Base-by-base conservation (phyloP, 2,329 filamentous ascomycete genomes). In the Pestalotiopsis sp. region DNA sequence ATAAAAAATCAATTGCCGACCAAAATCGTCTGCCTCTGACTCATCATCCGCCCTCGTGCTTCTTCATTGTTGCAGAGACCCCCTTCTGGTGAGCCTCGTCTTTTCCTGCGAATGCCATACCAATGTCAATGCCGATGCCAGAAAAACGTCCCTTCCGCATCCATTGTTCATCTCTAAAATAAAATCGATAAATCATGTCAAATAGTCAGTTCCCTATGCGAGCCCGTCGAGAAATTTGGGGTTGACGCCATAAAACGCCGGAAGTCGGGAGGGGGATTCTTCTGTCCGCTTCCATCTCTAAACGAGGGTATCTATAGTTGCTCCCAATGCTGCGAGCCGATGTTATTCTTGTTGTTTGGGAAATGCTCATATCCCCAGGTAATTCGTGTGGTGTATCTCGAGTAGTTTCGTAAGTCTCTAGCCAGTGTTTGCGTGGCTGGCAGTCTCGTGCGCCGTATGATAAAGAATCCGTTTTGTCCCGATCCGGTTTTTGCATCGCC, bases 241-340 rank as follows among this genome's bases (percentile, higher is more conserved):
- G 22, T 40, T 22, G 52, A 59, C 64, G 52, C 64, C 64, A 44
- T 59, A 30, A 66, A 52, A 66, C 64, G 64, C 64, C 64, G 55
- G 64, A 44, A 66, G 64, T 48, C 52, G 35, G 55, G 64, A 26
- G 55, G 44, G 61, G 61, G 20, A 11, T 26, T 11, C 17, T 64
- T 20, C 38, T 44, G 26, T 59, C 64, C 38, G 35, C 52, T 66
- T 24, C 35, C 26, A 44, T 59, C 39, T 66, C 52, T 59, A 58
- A 65, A 59, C 64, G 64, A 66, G 64, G 64, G 64, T 58, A 66
- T 66, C 55, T 66, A 48, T 44, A 63, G 39, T 63, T 44, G 26
- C 24, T 26, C n/a, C 58, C 44, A 52, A 48, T 3, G 10, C 48
- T 30, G 30, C 17, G 35, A 61, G 30, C 26, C 22, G 24, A 38